These are phyloP conservation scores for Keqinozyma sinolaborantium DNA, from an alignment of 1,139 yeast genomes.

Conservation along the genomic window DNA sequence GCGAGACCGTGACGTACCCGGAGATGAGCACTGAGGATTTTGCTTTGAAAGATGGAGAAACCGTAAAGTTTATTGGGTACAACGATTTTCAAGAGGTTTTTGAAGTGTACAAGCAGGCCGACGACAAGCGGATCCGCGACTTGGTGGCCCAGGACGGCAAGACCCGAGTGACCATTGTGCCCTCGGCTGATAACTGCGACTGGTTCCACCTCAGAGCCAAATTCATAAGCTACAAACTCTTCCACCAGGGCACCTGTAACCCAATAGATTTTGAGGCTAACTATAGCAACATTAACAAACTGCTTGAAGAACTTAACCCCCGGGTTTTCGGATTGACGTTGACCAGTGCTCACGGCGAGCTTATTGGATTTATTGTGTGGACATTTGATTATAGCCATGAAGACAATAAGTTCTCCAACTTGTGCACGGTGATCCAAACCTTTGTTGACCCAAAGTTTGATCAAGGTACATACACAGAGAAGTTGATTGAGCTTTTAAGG, in stretches of 20 bases:
- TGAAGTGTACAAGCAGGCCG: constrained; percentile 18
- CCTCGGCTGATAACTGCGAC: constrained; percentile 29
- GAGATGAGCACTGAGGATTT: constrained; percentile 1
- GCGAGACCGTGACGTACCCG: constrained; percentile 1
- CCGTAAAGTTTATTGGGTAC: constrained; percentile 19
- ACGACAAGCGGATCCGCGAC: constrained; percentile 12
- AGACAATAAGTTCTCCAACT: constrained; percentile 10
- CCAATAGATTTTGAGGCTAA: constrained; percentile 21
- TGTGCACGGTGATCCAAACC: constrained; percentile 27
- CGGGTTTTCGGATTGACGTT: constrained; percentile 30
- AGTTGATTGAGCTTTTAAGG: constrained; percentile 19
- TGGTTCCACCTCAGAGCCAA: constrained; percentile 47
- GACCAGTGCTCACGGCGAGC: constrained; percentile 9
- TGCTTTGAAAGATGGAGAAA: constrained; percentile 16
- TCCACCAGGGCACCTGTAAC: constrained; percentile 12
- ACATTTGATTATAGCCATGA: constrained; percentile 33
- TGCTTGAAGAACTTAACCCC: constrained; percentile 22
- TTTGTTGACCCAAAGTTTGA: constrained; percentile 15
- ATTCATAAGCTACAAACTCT: constrained; percentile 28
- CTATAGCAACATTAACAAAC: constrained; percentile 20
- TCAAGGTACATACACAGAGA: constrained; percentile 13
- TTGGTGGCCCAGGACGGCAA: constrained; percentile 22
- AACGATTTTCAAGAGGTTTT: constrained; percentile 29
- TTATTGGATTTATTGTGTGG: constrained; percentile 35
- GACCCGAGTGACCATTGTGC: constrained; percentile 26